Percentiles rank a stretch among this genome's conserved stretches.
phyloP scores from a whole-genome alignment of 352 stramenopile species.

The Phytophthora cactorum region DNA sequence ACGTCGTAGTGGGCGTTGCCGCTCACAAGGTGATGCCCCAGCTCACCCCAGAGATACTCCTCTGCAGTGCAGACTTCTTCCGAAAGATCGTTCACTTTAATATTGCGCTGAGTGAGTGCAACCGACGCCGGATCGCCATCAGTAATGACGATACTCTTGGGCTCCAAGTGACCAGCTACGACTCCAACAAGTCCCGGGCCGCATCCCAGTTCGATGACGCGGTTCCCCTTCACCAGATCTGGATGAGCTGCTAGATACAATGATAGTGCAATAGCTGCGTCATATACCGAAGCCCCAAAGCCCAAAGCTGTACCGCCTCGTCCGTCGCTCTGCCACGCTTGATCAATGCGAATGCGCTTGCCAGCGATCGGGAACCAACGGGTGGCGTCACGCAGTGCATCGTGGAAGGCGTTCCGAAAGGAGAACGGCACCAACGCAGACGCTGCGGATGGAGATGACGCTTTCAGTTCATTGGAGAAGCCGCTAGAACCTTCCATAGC shows the following conservation, averaged over 20 bases:
- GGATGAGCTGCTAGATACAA: slow-evolving; percentile 74
- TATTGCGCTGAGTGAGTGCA: slow-evolving; percentile 66
- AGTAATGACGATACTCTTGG: slow-evolving; percentile 58
- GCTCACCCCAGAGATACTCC: slow-evolving; percentile 72
- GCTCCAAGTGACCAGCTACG: slow-evolving; percentile 60
- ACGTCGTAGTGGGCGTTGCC: slow-evolving; percentile 58
- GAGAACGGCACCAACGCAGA: slow-evolving; percentile 71
- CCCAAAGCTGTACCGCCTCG: slow-evolving; percentile 71
- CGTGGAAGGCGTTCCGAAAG: slow-evolving; percentile 79
- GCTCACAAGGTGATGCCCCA: slow-evolving; percentile 30
- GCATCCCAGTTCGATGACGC: slow-evolving; percentile 76
- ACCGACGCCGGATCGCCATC: slow-evolving; percentile 80
- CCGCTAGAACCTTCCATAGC: slow-evolving; percentile 21
- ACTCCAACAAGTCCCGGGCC: slow-evolving; percentile 78
- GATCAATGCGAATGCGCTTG: slow-evolving; percentile 65
- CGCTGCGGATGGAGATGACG: slow-evolving; percentile 1
- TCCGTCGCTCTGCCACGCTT: slow-evolving; percentile 83
- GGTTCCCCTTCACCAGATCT: slow-evolving; percentile 54
- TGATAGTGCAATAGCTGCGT: slow-evolving; percentile 76
- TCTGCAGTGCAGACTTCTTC: slow-evolving; percentile 37
- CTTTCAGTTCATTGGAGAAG: slow-evolving; percentile 1
- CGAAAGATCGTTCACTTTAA: slow-evolving; percentile 30
- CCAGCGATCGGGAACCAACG: slow-evolving; percentile 75
- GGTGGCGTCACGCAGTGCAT: slow-evolving; percentile 65
- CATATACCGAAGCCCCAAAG: slow-evolving; percentile 86